Conservation (phyloP, 805 yeast species). For the Candida suzukii region DNA sequence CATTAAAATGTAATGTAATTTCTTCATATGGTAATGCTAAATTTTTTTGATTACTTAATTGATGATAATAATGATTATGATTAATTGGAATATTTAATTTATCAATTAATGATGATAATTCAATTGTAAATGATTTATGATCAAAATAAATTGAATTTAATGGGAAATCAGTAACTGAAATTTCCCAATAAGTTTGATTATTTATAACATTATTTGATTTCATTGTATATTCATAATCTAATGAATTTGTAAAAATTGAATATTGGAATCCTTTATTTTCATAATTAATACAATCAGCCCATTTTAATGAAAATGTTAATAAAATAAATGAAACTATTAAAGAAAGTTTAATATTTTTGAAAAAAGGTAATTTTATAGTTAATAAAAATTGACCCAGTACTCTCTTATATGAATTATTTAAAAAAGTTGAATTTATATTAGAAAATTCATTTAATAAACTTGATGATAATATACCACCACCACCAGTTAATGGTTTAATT, state of each 20-base stretch:
- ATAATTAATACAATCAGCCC: neutral
- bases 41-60: too few species aligned
- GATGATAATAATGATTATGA: too few species aligned
- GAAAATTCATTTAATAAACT: constrained; percentile 7
- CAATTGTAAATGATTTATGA: neutral
- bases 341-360: constrained; percentile 8
- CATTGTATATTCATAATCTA: neutral
- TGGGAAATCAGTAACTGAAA: neutral
- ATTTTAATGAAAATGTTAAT: neutral
- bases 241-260: neutral
- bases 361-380: constrained; percentile 30
- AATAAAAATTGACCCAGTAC: constrained; percentile 24
- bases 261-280: neutral
- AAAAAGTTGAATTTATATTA: neutral
- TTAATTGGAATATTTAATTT: too few species aligned
- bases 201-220: neutral
- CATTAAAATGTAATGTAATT: constrained; percentile 15
- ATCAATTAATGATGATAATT: neutral
- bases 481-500: constrained; percentile 11
- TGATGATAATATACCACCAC: constrained; percentile 15
- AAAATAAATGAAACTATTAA: neutral
- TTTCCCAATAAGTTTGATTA: neutral
- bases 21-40: constrained; percentile 1
- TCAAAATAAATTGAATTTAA: neutral
- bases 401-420: constrained; percentile 10